Evolutionary conservation across 139 green algal genomes (phyloP).

Genomic region (Coccomyxa sp.): DNA sequence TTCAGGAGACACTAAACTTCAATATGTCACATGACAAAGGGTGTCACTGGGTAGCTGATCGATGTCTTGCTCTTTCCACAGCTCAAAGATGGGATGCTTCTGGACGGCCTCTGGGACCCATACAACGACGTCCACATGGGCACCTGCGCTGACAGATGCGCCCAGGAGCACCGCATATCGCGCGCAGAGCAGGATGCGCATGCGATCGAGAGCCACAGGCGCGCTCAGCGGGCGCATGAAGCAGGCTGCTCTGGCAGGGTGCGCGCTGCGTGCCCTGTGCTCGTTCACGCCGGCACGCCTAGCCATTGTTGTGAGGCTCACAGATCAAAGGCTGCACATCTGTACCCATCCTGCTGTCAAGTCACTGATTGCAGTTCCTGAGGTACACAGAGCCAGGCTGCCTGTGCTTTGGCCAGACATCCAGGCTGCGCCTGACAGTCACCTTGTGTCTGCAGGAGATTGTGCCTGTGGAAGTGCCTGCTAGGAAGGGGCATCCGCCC

Average conservation of each 20-base stretch:
- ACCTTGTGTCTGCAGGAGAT: conserved; percentile 57
- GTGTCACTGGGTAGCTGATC: too few species aligned
- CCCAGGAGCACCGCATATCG: conserved; percentile 53
- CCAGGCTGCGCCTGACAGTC: too few species aligned
- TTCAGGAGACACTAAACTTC: too few species aligned
- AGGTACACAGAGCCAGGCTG: too few species aligned
- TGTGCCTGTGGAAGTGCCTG: conserved; percentile 40
- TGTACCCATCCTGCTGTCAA: neutral
- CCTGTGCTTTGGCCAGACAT: too few species aligned
- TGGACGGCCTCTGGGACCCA: conserved; percentile 79
- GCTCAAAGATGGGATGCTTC: conserved; percentile 53
- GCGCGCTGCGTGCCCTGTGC: too few species aligned
- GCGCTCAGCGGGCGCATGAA: conserved; percentile 38
- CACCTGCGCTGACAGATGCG: conserved; percentile 55
- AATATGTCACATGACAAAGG: too few species aligned
- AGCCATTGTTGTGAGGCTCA: neutral
- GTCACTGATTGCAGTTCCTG: too few species aligned
- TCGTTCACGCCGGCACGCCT: neutral
- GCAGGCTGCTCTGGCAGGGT: conserved; percentile 34
- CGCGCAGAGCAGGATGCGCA: conserved; percentile 64
- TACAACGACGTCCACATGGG: conserved; percentile 84
- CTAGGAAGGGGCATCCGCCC: neutral
- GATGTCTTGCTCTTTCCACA: too few species aligned
- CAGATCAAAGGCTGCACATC: neutral
- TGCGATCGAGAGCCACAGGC: conserved; percentile 51